Conservation (phyloP, 2,329 filamentous ascomycete genomes). For the Ceratocystis huliohia region DNA sequence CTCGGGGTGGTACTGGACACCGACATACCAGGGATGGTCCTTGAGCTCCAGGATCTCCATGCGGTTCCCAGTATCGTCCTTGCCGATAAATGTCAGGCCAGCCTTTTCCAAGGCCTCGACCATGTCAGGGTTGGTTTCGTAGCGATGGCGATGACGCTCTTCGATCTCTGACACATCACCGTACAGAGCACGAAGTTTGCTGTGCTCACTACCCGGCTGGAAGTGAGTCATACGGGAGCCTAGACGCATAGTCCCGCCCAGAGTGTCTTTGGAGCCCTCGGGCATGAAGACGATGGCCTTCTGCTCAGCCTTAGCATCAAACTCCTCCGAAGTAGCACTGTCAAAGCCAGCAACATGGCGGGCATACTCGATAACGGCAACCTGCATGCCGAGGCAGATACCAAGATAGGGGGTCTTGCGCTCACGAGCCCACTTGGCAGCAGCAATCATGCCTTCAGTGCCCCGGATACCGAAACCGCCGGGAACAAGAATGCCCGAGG, state of each 20-base stretch:
- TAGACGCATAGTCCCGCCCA: slow-evolving; percentile 80
- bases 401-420: slow-evolving; percentile 74
- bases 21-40: slow-evolving; percentile 72
- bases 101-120: slow-evolving; percentile 54
- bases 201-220: slow-evolving; percentile 65
- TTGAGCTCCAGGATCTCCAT: slow-evolving; percentile 77
- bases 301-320: slow-evolving; percentile 44
- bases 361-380: slow-evolving; percentile 81
- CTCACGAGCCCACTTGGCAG: slow-evolving; percentile 75
- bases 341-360: slow-evolving; percentile 57
- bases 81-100: slow-evolving; percentile 65
- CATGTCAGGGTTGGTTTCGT: slow-evolving; percentile 76
- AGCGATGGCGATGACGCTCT: slow-evolving; percentile 78
- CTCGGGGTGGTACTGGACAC: slow-evolving; percentile 82
- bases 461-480: slow-evolving; percentile 73
- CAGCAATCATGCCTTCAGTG: slow-evolving; percentile 79
- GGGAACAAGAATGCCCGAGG: slow-evolving; percentile 51
- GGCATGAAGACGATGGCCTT: slow-evolving; percentile 85
- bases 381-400: slow-evolving; percentile 84
- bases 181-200: slow-evolving; percentile 63
- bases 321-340: slow-evolving; percentile 44
- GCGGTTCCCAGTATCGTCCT: slow-evolving; percentile 62
- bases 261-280: slow-evolving; percentile 41
- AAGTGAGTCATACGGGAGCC: slow-evolving; percentile 64
- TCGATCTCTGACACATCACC: slow-evolving; percentile 42